Conservation (phyloP, 345 rosid genomes). For the Arabis hirsuta region DNA sequence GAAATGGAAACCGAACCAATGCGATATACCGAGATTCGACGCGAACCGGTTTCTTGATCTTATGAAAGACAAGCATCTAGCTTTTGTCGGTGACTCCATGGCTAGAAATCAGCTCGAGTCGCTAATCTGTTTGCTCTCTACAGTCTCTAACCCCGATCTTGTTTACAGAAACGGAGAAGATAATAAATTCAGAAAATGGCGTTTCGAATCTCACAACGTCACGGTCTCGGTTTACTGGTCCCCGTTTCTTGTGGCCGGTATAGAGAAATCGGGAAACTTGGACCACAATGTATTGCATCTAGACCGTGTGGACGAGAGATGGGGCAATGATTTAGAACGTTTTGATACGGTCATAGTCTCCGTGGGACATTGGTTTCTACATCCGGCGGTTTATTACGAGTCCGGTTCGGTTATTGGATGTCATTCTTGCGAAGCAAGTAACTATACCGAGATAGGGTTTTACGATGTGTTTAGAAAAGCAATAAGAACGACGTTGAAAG, state of each 20-base stretch:
- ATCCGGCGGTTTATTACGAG: conserved; percentile 84
- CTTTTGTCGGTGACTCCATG: conserved; percentile 97
- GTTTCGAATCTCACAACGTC: conserved; percentile 60
- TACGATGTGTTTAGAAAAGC: conserved; percentile 77
- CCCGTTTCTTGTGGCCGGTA: conserved; percentile 85
- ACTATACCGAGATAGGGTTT: conserved; percentile 79
- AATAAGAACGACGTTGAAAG: conserved; percentile 62
- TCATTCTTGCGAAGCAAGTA: conserved; percentile 75
- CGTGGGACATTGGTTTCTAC: conserved; percentile 91
- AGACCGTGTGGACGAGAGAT: conserved; percentile 75
- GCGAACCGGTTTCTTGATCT: conserved; percentile 66
- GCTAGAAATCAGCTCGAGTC: conserved; percentile 97
- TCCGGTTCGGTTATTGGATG: conserved; percentile 74
- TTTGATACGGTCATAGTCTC: conserved; percentile 71
- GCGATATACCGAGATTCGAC: conserved; percentile 85
- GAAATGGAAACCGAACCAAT: conserved; percentile 87
- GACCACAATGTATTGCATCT: conserved; percentile 69
- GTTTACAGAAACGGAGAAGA: conserved; percentile 73
- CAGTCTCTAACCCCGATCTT: conserved; percentile 61
- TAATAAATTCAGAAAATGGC: conserved; percentile 79
- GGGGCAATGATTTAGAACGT: conserved; percentile 67
- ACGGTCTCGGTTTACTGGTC: conserved; percentile 87
- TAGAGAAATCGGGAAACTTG: conserved; percentile 79
- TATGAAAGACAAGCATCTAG: conserved; percentile 64
- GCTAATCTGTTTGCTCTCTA: conserved; percentile 75